Evolutionary conservation across 2,329 filamentous ascomycete species (phyloP).

Genomic region (Ophiostoma sp.): DNA sequence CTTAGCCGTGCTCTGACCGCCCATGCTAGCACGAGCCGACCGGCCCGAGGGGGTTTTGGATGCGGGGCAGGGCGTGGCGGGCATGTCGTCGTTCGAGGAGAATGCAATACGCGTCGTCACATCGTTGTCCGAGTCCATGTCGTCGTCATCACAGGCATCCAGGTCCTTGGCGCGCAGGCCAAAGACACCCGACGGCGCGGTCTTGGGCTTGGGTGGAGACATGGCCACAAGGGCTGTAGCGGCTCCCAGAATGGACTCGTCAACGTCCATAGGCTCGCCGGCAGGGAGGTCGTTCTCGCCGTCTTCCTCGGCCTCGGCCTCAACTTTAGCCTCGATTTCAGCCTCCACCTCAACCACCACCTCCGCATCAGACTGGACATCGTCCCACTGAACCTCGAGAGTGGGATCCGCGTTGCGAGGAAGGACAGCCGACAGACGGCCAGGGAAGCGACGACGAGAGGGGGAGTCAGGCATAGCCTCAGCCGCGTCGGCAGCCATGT

Average conservation of each 20-base stretch:
- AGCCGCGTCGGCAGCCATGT: constrained; percentile 27
- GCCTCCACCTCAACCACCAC: neutral
- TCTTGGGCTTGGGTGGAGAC: constrained; percentile 31
- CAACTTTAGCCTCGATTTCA: neutral
- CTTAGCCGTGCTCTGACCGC: constrained; percentile 37
- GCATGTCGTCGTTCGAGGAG: constrained; percentile 33
- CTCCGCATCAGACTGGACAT: neutral
- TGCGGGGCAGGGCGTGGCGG: constrained; percentile 47
- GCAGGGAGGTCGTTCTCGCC: neutral
- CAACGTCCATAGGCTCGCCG: constrained; percentile 33
- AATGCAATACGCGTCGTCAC: constrained; percentile 36
- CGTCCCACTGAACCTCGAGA: neutral
- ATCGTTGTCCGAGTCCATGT: constrained; percentile 60
- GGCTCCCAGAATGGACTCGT: constrained; percentile 34
- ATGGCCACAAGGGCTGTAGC: constrained; percentile 13
- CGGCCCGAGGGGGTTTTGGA: constrained; percentile 25
- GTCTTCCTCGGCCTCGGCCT: neutral
- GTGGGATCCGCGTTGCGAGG: constrained; percentile 37
- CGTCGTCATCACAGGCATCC: constrained; percentile 51
- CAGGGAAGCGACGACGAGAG: constrained; percentile 37
- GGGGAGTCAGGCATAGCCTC: constrained; percentile 33
- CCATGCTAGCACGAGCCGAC: neutral
- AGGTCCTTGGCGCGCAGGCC: constrained; percentile 51
- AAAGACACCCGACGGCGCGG: constrained; percentile 39
- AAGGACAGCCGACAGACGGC: constrained; percentile 43